phyloP scores from a whole-genome alignment of 2,329 filamentous ascomycete species.

The Ceratocystis huliohia region DNA sequence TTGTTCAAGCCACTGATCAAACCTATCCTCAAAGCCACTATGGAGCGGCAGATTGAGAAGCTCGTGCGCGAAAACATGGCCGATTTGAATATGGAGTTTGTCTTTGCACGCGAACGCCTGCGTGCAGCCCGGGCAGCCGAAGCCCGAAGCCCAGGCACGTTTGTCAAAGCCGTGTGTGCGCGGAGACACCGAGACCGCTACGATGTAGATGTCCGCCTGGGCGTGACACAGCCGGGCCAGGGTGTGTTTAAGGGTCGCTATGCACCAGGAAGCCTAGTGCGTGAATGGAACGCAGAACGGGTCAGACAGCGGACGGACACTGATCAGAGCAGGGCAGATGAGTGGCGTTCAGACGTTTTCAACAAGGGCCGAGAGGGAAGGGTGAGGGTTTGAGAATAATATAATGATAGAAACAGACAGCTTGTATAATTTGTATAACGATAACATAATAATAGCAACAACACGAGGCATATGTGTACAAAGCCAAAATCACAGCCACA shows the following conservation, averaged over 20 bases:
- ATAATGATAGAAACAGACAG: background rate
- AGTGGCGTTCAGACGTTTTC: conserved; percentile 50
- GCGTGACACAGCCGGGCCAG: conserved; percentile 31
- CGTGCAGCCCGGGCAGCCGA: conserved; percentile 67
- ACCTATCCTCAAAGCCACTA: conserved; percentile 62
- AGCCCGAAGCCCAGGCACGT: conserved; percentile 34
- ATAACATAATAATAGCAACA: background rate
- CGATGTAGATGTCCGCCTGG: conserved; percentile 59
- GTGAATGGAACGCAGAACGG: conserved; percentile 78
- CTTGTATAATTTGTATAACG: background rate
- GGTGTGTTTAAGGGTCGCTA: conserved; percentile 72
- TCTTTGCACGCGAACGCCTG: conserved; percentile 76
- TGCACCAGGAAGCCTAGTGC: conserved; percentile 77
- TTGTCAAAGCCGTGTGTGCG: conserved; percentile 71
- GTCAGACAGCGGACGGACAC: conserved; percentile 56
- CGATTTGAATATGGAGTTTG: conserved; percentile 66
- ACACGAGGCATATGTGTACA: background rate
- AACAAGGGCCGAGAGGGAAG: background rate
- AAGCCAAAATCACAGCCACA: background rate
- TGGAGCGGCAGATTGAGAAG: conserved; percentile 65
- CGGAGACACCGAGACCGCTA: conserved; percentile 68
- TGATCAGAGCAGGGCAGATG: conserved; percentile 56
- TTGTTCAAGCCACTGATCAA: conserved; percentile 71
- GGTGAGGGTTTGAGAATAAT: background rate
- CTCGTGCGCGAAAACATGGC: conserved; percentile 59